Evolutionary conservation across 371 early-diverging fungal genomes (phyloP).

Genomic region (Dinochytrium kinnereticum): DNA sequence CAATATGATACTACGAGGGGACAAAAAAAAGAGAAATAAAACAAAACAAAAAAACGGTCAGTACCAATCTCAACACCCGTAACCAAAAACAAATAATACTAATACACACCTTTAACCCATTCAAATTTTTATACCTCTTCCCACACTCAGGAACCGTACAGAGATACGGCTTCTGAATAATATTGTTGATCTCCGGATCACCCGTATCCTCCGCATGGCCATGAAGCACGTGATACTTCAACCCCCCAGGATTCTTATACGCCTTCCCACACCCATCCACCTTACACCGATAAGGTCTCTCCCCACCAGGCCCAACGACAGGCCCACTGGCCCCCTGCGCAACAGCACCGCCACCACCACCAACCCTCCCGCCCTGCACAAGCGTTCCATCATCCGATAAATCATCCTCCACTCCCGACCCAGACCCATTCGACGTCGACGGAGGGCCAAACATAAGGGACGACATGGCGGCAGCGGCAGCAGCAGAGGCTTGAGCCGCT

Average conservation of each 20-base stretch:
- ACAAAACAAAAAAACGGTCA: not conserved
- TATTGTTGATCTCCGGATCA: conserved; percentile 55
- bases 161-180: conserved; percentile 66
- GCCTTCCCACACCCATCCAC: conserved; percentile 63
- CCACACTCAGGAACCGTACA: conserved; percentile 66
- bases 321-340: not conserved
- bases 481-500: not conserved
- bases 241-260: conserved; percentile 73
- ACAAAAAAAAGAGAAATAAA: conserved; percentile 6
- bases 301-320: conserved; percentile 8
- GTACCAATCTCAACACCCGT: not conserved
- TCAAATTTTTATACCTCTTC: conserved; percentile 72
- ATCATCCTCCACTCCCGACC: not conserved
- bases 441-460: not conserved
- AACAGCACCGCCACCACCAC: no score
- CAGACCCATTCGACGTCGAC: no score
- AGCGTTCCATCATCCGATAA: not conserved
- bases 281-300: conserved; percentile 61
- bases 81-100: conserved; percentile 10
- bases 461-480: not conserved
- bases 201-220: conserved; percentile 60
- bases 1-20: conserved; percentile 45
- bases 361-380: no score
- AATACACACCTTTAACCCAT: conserved; percentile 57
- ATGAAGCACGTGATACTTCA: conserved; percentile 68